phyloP scores from a whole-genome alignment of 2,329 filamentous ascomycete genomes.

The Penicillium sp. region DNA sequence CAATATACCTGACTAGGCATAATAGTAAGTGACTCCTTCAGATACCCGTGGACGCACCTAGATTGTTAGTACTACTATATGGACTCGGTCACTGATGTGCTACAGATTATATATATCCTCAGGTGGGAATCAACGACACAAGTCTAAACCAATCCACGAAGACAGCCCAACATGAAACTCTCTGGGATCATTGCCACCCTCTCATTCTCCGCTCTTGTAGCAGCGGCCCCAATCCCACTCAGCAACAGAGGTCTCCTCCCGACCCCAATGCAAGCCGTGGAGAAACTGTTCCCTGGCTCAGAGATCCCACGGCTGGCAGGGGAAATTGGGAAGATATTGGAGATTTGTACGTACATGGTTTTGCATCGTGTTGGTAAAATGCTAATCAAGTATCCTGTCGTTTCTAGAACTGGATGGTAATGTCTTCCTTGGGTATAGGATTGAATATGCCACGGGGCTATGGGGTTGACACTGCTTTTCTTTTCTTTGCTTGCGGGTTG shows the following conservation, averaged over 20 bases:
- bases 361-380: neutral
- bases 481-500: neutral
- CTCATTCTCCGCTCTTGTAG: constrained; percentile 6
- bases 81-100: neutral
- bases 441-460: neutral
- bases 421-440: neutral
- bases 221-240: constrained; percentile 7
- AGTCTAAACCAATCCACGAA: neutral
- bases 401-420: neutral
- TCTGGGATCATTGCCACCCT: constrained; percentile 11
- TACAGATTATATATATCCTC: neutral
- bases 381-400: neutral
- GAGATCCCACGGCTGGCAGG: constrained; percentile 12
- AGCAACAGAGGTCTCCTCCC: constrained; percentile 1
- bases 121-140: neutral
- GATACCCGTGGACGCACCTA: no score
- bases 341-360: constrained; percentile 8
- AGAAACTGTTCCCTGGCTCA: constrained; percentile 16
- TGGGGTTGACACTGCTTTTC: neutral
- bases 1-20: neutral
- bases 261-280: constrained; percentile 10
- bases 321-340: constrained; percentile 10
- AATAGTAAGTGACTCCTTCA: neutral
- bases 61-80: neutral
- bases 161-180: constrained; percentile 14